Evolutionary conservation across 495 filamentous ascomycete species (phyloP), one percentile per base, ranked within the genome.

Genomic region (Articulospora tetracladia): DNA sequence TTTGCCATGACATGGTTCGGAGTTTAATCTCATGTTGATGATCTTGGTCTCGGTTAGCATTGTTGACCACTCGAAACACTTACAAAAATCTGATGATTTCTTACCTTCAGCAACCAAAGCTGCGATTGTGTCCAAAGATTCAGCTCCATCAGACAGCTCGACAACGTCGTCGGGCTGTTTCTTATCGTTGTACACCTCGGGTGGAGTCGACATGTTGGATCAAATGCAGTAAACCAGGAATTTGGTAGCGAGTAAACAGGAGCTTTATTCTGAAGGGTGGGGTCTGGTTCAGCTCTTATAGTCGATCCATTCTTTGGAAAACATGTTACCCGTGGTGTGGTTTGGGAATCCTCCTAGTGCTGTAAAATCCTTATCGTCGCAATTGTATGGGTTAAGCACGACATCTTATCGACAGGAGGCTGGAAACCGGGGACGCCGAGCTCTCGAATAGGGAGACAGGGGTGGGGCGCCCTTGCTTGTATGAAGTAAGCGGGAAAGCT

Each of bases 1-100:
- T 77, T 55, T 77, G 75, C 75, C 76, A 79, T 13, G 75, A 75
- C 76, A 79, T 77, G 3, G 76, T 79, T 23, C 76, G 69, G 10
- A 77, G 69, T 59, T 76, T 72, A 62, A 77, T 79, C 2, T 77
- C 74, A 74, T 78, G 76, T 59, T 69, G 27, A 26, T 76, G 73
- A 52, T 78, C 76, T 76, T 36, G 12, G 12, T 22, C 3, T 4
- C 20, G 2, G 28, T 17, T 55, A 20, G 30, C 19, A 25, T 1
- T 55, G 24, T 50, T 2, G 3, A 12, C 6, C 7, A 11, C 8
- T 25, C 25, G 3, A 8, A 10, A 50, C 6, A 17, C 19, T 51
- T 23, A 51, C 24, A 44, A 55, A 11, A 17, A 55, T 46, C 36
- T 32, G 24, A 50, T 36, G 47, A 57, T 36, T 44, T 44, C 47